Base-by-base conservation (phyloP, 805 yeast genomes). In the Wickerhamomyces kurtzmanii region DNA sequence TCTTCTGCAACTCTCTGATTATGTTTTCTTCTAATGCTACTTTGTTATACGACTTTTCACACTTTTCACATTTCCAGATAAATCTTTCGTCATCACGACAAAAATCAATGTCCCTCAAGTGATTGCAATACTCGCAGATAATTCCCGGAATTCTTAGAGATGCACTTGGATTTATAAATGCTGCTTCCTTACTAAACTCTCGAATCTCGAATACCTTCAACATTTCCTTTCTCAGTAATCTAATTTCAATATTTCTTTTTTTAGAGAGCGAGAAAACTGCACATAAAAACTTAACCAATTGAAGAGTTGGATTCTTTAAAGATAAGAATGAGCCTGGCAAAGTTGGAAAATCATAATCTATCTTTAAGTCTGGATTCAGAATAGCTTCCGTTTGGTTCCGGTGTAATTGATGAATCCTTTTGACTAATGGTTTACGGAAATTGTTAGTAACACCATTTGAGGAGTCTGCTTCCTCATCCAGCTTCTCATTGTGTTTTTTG, bases 171-270 rank as follows among this genome's bases (percentile, higher is more conserved):
- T 85, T 74, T 22, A 50, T 54, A 53, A 86, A 87, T 12, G 59
- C 60, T 1, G 89, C 83, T 32, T 75, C 83, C 4, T 68, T 68
- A 37, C 84, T 75, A 54, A 91, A 91, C 47, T 91, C 98, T 34
- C 79, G 74, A 22, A 87, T 68, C 17, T 86, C 94, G 40, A 93
- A 71, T 5, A 81, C 51, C 3, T 68, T 63, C 20, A 91, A 61
- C 35, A 93, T 55, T 31, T 80, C 86, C 36, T 81, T 75, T 31
- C 96, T 65, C 31, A 91, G 51, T 34, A 77, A 52, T 37, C 95
- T 62, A 16, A 74, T 81, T 46, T 87, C 96, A 20, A 84, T 58
- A 26, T 64, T 68, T 28, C 87, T 58, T 26, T 68, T 67, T 24
- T 62, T 57, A 0, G 86, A 82, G 9, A 89, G 59, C 2, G 74